Base-by-base conservation (phyloP, 2,329 filamentous ascomycete species). In the Colletotrichum musicola region DNA sequence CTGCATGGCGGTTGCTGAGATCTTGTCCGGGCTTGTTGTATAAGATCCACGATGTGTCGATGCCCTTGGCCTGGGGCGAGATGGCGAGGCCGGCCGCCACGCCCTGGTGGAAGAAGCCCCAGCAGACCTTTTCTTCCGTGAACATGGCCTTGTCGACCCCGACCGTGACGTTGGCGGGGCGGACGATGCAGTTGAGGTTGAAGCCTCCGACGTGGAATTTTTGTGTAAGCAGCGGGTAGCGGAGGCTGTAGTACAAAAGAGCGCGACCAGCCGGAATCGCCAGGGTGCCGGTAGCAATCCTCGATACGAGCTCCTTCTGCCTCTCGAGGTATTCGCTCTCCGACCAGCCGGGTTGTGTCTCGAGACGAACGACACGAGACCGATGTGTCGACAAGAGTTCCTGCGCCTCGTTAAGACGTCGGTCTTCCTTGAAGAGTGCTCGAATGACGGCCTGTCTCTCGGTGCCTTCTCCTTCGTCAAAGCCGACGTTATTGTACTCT, bases 41-140 rank as follows among this genome's bases (percentile, higher is more conserved):
- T 40, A 98, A 87, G 73, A 99, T 98, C 97, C 97, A 99, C 0
- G 95, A 98, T 0, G 95, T 98, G 76, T 99, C 96, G 71, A 99
- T 98, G 4, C 95, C 95, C 75, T 94, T 94, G 4, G 95, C 95
- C 64, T 93, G 88, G 13, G 91, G 92, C 6, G 96, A 97, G 59
- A 99, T 97, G 65, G 94, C 93, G 27, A 99, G 82, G 3, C 96
- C 96, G 25, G 93, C 93, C n/a, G 95, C 92, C 35, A 97, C 95
- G 6, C 96, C 96, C 67, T 97, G 94, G 77, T 99, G 96, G 80
- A 99, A 99, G 80, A 98, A 99, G 0, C 95, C 95, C 96, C 96
- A 99, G 76, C 94, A 95, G 47, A 97, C 94, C 79, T 97, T 98
- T 74, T 99, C 96, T 80, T 99, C 96, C 0, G 93, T 95, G 75